A percentile compares a stretch with the other conserved stretches of the same genome.
These are phyloP conservation scores for Wolfiporia cocos DNA, from an alignment of 1,284 basidiomycete species.

Conservation along the genomic window DNA sequence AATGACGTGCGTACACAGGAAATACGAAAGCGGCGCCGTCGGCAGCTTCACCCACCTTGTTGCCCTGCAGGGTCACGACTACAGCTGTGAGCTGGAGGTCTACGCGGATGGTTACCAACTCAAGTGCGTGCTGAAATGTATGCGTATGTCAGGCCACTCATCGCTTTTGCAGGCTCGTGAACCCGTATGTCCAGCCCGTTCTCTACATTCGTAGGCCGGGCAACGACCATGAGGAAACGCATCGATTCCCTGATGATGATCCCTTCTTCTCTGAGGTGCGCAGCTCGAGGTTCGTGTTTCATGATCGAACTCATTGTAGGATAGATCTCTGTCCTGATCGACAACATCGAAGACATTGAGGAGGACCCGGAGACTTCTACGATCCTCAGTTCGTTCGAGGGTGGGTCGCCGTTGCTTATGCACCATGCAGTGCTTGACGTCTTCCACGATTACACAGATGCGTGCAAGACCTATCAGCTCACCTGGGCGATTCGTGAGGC, in stretches of 20 bases:
- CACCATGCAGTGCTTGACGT: slow-evolving; percentile 4
- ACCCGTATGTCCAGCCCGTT: slow-evolving; percentile 82
- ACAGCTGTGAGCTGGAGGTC: slow-evolving; percentile 90
- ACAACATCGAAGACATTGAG: slow-evolving; percentile 77
- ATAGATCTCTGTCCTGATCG: slow-evolving; percentile 75
- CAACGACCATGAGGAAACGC: slow-evolving; percentile 77
- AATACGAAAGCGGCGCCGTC: slow-evolving; percentile 89
- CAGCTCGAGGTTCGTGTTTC: background rate
- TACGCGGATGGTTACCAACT: slow-evolving; percentile 85
- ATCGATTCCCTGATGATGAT: slow-evolving; percentile 80
- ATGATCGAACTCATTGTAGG: background rate
- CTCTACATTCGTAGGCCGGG: slow-evolving; percentile 83
- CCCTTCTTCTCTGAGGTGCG: slow-evolving; percentile 81
- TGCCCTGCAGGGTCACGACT: slow-evolving; percentile 85
- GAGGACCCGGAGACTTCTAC: slow-evolving; percentile 62
- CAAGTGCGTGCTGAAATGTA: slow-evolving; percentile 39
- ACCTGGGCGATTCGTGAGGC: slow-evolving; percentile 85
- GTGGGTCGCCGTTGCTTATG: slow-evolving; percentile 29
- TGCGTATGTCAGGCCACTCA: background rate
- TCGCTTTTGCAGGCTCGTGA: slow-evolving; percentile 87
- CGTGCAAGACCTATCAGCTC: slow-evolving; percentile 81
- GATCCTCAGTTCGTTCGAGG: slow-evolving; percentile 73
- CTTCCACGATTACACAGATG: slow-evolving; percentile 46
- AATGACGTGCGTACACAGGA: slow-evolving; percentile 41
- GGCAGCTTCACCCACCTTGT: slow-evolving; percentile 87